These are phyloP conservation scores for Lathyrus tuberosus DNA, from an alignment of 306 rosid species.

Conservation along the genomic window DNA sequence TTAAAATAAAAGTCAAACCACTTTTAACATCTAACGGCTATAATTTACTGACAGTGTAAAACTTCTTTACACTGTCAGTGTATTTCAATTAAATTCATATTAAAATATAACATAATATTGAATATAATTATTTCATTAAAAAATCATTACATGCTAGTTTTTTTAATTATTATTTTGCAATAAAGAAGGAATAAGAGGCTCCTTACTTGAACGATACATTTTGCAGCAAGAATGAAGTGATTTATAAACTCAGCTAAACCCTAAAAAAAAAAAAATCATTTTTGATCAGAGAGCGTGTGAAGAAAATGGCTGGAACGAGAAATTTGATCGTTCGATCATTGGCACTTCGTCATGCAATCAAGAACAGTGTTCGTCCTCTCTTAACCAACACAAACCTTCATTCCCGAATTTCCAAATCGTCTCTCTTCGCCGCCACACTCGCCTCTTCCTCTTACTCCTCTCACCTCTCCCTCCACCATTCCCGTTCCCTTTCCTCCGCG, in stretches of 20 bases:
- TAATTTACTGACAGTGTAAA: no score
- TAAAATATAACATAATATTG: no score
- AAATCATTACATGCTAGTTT: no score
- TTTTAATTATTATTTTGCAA: no score
- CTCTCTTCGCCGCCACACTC: constrained; percentile 37
- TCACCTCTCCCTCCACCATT: constrained; percentile 37
- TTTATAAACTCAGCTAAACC: constrained; percentile 3
- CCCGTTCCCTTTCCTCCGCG: constrained; percentile 47
- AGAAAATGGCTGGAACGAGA: constrained; percentile 38
- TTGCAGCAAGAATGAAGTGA: neutral
- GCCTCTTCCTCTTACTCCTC: constrained; percentile 29
- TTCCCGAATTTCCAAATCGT: constrained; percentile 25
- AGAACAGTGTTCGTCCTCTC: constrained; percentile 35
- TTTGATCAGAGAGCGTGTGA: neutral
- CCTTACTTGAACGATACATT: neutral
- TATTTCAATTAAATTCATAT: no score
- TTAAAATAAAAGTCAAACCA: no score
- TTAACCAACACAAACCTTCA: neutral
- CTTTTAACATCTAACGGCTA: no score
- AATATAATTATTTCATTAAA: no score
- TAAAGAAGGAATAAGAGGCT: no score
- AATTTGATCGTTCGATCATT: constrained; percentile 38
- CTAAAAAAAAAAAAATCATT: neutral
- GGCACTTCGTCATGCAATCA: constrained; percentile 33
- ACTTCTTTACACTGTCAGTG: no score